These are phyloP conservation scores for Chaetoscypha palmicola DNA, from an alignment of 2,329 filamentous ascomycete species.

Conservation along the genomic window DNA sequence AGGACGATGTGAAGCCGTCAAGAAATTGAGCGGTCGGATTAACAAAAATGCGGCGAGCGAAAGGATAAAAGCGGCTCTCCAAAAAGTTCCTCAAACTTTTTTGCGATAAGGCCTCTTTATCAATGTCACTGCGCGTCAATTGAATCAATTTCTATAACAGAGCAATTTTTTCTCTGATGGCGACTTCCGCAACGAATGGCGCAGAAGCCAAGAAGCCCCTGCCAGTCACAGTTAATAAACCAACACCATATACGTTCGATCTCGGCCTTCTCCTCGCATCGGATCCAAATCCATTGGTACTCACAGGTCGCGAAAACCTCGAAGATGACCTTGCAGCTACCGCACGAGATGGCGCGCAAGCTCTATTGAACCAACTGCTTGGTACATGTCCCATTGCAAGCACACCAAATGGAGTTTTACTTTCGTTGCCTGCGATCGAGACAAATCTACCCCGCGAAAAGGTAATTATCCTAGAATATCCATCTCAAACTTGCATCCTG, in stretches of 20 bases:
- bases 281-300: conserved; percentile 75
- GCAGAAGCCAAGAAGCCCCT: conserved; percentile 29
- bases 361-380: conserved; percentile 88
- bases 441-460: conserved; percentile 85
- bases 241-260: conserved; percentile 88
- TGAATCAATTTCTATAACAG: no score
- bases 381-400: conserved; percentile 76
- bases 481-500: neutral
- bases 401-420: conserved; percentile 62
- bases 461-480: conserved; percentile 14
- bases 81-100: conserved; percentile 14
- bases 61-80: conserved; percentile 11
- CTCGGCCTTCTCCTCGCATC: conserved; percentile 78
- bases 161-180: no score
- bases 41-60: conserved; percentile 20
- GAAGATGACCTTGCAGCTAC: conserved; percentile 65
- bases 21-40: conserved; percentile 6
- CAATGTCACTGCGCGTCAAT: no score
- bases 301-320: conserved; percentile 41
- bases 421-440: conserved; percentile 64
- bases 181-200: conserved; percentile 1
- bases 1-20: neutral
- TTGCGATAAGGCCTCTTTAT: conserved; percentile 6
- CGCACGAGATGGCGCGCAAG: conserved; percentile 85
- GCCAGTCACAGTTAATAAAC: conserved; percentile 65